Evolutionary conservation across 179 eudicot genomes (phyloP), one percentile per base, ranked within the genome.

Genomic region (Pouteria campechiana): DNA sequence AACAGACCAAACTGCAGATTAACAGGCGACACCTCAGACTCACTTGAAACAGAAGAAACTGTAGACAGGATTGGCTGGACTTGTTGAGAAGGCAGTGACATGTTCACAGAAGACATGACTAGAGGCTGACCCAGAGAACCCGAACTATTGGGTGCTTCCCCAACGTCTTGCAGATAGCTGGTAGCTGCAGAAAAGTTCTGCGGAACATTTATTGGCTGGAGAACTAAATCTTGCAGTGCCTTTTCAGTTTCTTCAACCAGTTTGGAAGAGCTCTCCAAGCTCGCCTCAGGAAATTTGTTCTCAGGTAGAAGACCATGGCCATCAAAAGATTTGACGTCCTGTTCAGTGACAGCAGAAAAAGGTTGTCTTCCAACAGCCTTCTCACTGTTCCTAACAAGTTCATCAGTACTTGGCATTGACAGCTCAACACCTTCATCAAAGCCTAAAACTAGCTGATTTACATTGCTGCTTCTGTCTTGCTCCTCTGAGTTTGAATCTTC

Each of bases 391-490:
- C 61, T 65, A 36, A 77, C 94, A 63, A 63, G 61, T 55, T 92
- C 92, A 41, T 79, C 96, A n/a, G n/a, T n/a, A 65, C 48, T 72
- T 30, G 94, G 80, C 50, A 92, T 50, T 49, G 53, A 69, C 53
- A 92, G 88, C 65, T 92, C 92, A 60, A 79, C 92, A 39, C 99
- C 99, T 53, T 92, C 92, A 31, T 92, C 84, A 58, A 92, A 92
- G 45, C 99, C 99, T 50, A 92, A 61, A 31, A 90, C 94, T 65
- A 79, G 54, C 48, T 82, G 76, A 32, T 82, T 94, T 61, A 54
- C 37, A 54, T 30, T 55, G 40, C 31, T 47, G 30, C 70, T 42
- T 27, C 82, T 52, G 18, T 17, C 72, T 45, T 75, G 66, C 21
- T 52, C 84, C 48, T 57, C 78, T 23, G 83, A 44, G 48, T 68